A percentile compares a stretch with the other conserved stretches of the same genome.
These are phyloP conservation scores for Pythium folliculosum DNA, from an alignment of 352 stramenopile species.

Conservation along the genomic window DNA sequence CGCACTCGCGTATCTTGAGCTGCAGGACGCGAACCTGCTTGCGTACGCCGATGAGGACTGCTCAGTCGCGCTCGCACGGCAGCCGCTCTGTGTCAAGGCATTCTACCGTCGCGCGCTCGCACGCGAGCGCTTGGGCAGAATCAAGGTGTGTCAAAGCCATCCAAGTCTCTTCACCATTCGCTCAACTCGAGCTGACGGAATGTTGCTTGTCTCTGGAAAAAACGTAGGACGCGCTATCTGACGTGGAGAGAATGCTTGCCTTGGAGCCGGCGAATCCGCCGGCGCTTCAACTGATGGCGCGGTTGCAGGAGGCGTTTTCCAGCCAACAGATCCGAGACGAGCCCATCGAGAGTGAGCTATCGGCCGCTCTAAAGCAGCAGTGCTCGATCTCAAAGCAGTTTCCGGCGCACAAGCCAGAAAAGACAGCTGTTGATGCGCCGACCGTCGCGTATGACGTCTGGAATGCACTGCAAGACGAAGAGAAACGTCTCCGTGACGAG, in stretches of 20 bases:
- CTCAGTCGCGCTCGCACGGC: slow-evolving; percentile 53
- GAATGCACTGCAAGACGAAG: slow-evolving; percentile 56
- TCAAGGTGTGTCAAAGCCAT: slow-evolving; percentile 34
- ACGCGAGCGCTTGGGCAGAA: slow-evolving; percentile 65
- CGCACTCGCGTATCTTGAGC: slow-evolving; percentile 56
- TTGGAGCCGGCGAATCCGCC: slow-evolving; percentile 32
- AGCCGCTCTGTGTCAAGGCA: slow-evolving; percentile 87
- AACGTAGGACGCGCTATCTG: slow-evolving; percentile 24
- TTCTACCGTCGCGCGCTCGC: slow-evolving; percentile 86
- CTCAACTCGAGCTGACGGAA: background rate
- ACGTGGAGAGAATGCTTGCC: slow-evolving; percentile 24
- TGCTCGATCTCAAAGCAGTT: slow-evolving; percentile 1
- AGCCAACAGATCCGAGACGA: background rate
- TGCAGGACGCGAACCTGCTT: slow-evolving; percentile 28
- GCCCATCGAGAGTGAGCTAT: slow-evolving; percentile 3
- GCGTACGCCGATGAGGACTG: slow-evolving; percentile 72
- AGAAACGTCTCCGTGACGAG: slow-evolving; percentile 37
- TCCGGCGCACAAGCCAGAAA: background rate
- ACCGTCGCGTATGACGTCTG: slow-evolving; percentile 33
- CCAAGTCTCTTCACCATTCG: background rate
- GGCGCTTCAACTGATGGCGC: slow-evolving; percentile 16
- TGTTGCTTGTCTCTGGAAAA: background rate
- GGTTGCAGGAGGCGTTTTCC: slow-evolving; percentile 20
- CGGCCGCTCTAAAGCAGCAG: slow-evolving; percentile 8
- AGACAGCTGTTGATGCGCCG: background rate